Evolutionary conservation across 1,139 yeast species (phyloP).

Genomic region (Protomyces arabidopsidicola): DNA sequence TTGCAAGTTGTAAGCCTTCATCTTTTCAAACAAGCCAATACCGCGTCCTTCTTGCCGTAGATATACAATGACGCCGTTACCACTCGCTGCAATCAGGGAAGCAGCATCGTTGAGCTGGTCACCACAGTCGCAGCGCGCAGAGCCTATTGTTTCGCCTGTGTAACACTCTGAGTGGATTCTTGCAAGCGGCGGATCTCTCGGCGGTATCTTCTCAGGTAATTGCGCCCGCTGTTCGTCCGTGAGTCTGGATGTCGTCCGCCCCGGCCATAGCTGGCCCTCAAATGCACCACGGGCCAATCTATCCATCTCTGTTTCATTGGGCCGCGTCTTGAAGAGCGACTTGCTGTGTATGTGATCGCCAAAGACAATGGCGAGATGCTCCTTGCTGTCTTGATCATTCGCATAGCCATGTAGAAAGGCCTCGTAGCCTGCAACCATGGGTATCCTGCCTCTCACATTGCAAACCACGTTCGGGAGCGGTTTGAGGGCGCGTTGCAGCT

Average conservation of each 20-base stretch:
- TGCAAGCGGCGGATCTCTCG: conserved; percentile 47
- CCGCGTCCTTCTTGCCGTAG: conserved; percentile 98
- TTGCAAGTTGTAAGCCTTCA: conserved; percentile 93
- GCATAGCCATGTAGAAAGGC: conserved; percentile 84
- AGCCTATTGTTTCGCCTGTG: conserved; percentile 99
- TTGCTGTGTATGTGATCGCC: conserved; percentile 84
- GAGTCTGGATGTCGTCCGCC: conserved; percentile 58
- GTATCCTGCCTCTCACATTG: conserved; percentile 86
- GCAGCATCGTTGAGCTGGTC: conserved; percentile 99
- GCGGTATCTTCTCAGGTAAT: neutral
- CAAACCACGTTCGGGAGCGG: conserved; percentile 72
- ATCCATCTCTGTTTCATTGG: conserved; percentile 78
- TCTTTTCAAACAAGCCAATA: conserved; percentile 91
- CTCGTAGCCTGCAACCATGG: conserved; percentile 90
- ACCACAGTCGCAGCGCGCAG: conserved; percentile 98
- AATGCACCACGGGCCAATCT: conserved; percentile 98
- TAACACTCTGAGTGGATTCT: conserved; percentile 96
- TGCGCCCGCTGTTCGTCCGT: neutral
- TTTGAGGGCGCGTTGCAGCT: conserved; percentile 14
- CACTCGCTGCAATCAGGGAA: conserved; percentile 74
- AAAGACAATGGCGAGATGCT: conserved; percentile 93
- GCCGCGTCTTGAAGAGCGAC: conserved; percentile 58
- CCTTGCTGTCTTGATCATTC: conserved; percentile 81
- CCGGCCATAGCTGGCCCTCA: conserved; percentile 81
- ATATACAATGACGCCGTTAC: conserved; percentile 92